Percentiles rank a stretch among this genome's conserved stretches.
These are phyloP conservation scores for Protomyces macrosporus DNA, from an alignment of 1,139 yeast genomes.

Conservation along the genomic window DNA sequence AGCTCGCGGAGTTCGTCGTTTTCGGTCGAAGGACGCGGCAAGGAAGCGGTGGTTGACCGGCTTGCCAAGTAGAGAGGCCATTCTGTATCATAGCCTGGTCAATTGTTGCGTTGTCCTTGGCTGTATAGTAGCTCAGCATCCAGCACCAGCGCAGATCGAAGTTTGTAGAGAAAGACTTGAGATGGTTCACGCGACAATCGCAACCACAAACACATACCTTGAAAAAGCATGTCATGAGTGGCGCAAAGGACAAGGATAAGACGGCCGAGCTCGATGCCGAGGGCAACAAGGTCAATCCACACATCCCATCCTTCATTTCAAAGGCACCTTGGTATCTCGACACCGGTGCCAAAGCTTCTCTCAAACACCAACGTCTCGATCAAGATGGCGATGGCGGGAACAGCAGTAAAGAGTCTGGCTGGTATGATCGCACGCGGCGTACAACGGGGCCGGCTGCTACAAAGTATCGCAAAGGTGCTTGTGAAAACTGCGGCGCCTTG, in stretches of 20 bases:
- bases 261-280: conserved; percentile 37
- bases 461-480: conserved; percentile 43
- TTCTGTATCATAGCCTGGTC: too few relatives aligned
- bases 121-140: too few relatives aligned
- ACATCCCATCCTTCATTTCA: conserved; percentile 44
- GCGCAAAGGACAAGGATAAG: neutral
- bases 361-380: conserved; percentile 50
- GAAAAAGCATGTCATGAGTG: too few relatives aligned
- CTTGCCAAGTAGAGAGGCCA: neutral
- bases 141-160: too few relatives aligned
- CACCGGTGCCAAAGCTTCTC: conserved; percentile 40
- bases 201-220: too few relatives aligned
- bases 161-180: too few relatives aligned
- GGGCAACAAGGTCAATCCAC: conserved; percentile 41
- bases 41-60: neutral
- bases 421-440: conserved; percentile 38
- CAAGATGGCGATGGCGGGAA: conserved; percentile 29
- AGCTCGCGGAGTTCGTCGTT: neutral
- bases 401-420: conserved; percentile 34
- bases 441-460: conserved; percentile 36
- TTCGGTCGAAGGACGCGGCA: neutral
- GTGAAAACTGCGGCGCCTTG: conserved; percentile 52
- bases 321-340: conserved; percentile 51
- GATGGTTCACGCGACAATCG: too few relatives aligned
- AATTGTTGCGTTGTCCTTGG: too few relatives aligned